Conservation (phyloP, 441 rosid genomes). For the Dalechampia spathulata region DNA sequence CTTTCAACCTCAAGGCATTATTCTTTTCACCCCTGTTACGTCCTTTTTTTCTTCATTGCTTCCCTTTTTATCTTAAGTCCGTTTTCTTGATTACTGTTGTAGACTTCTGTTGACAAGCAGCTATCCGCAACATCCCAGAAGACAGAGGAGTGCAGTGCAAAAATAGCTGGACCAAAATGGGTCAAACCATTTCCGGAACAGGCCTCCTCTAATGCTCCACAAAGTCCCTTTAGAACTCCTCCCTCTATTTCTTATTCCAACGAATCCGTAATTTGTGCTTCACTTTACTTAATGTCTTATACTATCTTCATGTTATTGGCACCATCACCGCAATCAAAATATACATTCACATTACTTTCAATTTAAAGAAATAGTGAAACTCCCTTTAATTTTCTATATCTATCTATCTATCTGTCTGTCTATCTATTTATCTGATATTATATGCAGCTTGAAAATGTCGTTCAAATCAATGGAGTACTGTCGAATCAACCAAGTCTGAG, state of each 20-base stretch:
- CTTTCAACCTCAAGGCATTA: slow-evolving; percentile 17
- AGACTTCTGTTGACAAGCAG: slow-evolving; percentile 34
- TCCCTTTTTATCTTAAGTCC: slow-evolving; percentile 1
- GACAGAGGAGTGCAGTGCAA: slow-evolving; percentile 30
- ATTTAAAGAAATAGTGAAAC: too few species aligned
- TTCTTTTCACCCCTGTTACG: too few species aligned
- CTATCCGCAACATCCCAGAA: slow-evolving; percentile 40
- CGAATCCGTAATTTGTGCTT: slow-evolving; percentile 4
- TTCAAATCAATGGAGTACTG: slow-evolving; percentile 35
- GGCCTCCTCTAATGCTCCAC: slow-evolving; percentile 29
- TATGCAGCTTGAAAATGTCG: slow-evolving; percentile 39
- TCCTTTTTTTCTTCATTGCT: background rate
- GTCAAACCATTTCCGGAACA: slow-evolving; percentile 30
- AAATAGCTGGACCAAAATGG: slow-evolving; percentile 38
- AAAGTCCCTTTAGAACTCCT: slow-evolving; percentile 91
- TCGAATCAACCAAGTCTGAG: slow-evolving; percentile 34
- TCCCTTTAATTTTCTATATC: too few species aligned
- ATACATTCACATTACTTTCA: too few species aligned
- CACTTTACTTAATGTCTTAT: background rate
- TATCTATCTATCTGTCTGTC: too few species aligned
- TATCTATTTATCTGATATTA: slow-evolving; percentile 8
- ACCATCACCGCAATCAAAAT: background rate
- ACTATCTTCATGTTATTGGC: background rate
- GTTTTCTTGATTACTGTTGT: slow-evolving; percentile 9
- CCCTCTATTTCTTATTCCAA: slow-evolving; percentile 67